A percentile compares a stretch with the other conserved stretches of the same genome.
Conservation (phyloP, 495 filamentous ascomycete genomes). For the Daldinia grandis region DNA sequence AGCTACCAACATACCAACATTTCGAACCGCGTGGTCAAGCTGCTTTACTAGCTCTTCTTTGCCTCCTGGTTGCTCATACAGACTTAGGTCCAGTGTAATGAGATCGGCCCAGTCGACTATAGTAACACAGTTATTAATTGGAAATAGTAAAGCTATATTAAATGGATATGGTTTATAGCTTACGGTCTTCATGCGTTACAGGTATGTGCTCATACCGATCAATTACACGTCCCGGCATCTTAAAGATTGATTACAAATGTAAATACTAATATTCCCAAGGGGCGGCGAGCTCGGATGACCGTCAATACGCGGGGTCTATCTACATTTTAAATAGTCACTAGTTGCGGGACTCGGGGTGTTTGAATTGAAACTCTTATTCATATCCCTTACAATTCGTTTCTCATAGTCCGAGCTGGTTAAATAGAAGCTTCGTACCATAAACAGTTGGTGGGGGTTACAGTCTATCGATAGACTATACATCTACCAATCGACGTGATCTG, state of each 20-base stretch:
- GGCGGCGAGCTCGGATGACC: background rate
- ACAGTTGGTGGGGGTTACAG: constrained; percentile 6
- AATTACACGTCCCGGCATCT: constrained; percentile 54
- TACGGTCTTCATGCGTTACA: constrained; percentile 57
- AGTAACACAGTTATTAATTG: constrained; percentile 22
- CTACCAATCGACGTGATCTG: constrained; percentile 26
- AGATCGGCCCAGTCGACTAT: constrained; percentile 65
- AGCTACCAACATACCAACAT: constrained; percentile 54
- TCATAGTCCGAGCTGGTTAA: background rate
- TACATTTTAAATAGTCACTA: constrained; percentile 17
- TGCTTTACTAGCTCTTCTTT: constrained; percentile 63
- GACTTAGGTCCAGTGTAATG: constrained; percentile 62
- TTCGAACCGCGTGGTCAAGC: constrained; percentile 64
- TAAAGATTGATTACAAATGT: constrained; percentile 12
- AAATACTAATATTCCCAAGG: constrained; percentile 1
- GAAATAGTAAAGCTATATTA: background rate
- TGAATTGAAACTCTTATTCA: constrained; percentile 23
- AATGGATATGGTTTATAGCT: constrained; percentile 25
- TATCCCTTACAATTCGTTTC: constrained; percentile 12
- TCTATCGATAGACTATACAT: constrained; percentile 32
- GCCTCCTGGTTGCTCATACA: constrained; percentile 60
- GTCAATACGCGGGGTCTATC: constrained; percentile 5
- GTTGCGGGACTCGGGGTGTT: background rate
- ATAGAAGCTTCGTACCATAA: constrained; percentile 1
- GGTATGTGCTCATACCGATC: constrained; percentile 61